Percentiles rank a stretch among this genome's conserved stretches.
phyloP scores from a whole-genome alignment of 2,329 filamentous ascomycete genomes.

The Tolypocladium ophioglossoides region DNA sequence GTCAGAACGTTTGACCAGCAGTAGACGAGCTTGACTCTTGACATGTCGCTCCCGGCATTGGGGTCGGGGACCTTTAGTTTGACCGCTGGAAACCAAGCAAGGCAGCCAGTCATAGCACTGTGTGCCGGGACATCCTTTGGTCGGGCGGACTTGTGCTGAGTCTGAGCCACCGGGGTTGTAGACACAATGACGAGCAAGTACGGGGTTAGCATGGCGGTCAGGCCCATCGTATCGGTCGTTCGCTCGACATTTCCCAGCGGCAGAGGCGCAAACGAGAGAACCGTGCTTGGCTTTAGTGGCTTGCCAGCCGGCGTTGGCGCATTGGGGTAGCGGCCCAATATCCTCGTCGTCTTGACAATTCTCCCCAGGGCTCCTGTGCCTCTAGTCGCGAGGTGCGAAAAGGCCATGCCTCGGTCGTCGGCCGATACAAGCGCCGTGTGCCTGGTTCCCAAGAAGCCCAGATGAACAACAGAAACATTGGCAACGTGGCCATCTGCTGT shows the following conservation, averaged over 20 bases:
- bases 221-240: conserved; percentile 72
- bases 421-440: conserved; percentile 93
- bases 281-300: conserved; percentile 80
- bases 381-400: conserved; percentile 88
- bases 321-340: conserved; percentile 83
- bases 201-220: conserved; percentile 92
- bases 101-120: conserved; percentile 81
- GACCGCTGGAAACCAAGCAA: conserved; percentile 96
- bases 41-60: conserved; percentile 55
- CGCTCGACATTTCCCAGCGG: conserved; percentile 92
- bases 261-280: conserved; percentile 81
- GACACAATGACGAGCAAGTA: conserved; percentile 95
- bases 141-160: conserved; percentile 84
- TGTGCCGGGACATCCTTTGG: conserved; percentile 88
- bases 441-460: conserved; percentile 90
- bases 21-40: conserved; percentile 83
- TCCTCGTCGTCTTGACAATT: conserved; percentile 78
- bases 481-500: conserved; percentile 74
- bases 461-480: conserved; percentile 68
- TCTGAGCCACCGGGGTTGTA: conserved; percentile 90
- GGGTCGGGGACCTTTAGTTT: conserved; percentile 71
- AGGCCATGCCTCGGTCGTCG: conserved; percentile 93
- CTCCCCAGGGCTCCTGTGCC: conserved; percentile 80
- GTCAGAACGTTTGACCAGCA: conserved; percentile 99
- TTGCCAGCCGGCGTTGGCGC: conserved; percentile 51